Evolutionary conservation across 176 grass and related monocot genomes (phyloP), one percentile per base, ranked within the genome.

Genomic region (Carex parvula): DNA sequence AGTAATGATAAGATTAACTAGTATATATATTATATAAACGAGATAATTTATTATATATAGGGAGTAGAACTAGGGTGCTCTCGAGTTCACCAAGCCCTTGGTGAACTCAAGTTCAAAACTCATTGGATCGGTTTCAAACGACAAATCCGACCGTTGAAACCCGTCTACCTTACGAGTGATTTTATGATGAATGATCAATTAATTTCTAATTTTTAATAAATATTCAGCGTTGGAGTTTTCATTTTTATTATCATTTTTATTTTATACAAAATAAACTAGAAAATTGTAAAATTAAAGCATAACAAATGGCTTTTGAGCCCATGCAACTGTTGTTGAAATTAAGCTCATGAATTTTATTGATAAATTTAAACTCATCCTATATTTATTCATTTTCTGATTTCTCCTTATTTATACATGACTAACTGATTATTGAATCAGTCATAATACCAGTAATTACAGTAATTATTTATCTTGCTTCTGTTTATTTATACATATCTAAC

Each of bases 401-500:
- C 13, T 17, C 55, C 55, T 58, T 58, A 58, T 58, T 44, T 14
- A 15, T 17, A 68, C 30, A 37, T 68, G 30, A 68, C 30, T 37
- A 37, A 68, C 13, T 64, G 24, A 37, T 67, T 68, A 68, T 68
- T 37, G 30, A 68, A 39, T 29, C 21, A 24, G 2, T 8, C 61
- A 64, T 64, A 29, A 62, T 62, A 66, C 1, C 15, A 68, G 30
- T 37, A 33, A 69, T 74, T 21, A n/a, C 35, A 44, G 5, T 53
- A 21, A 75, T 75, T 75, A 15, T 54, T 52, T 16, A 68, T 35
- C 22, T 75, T 75, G 21, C 21, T 29, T 75, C 71, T 75, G 71
- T 54, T 75, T 74, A 48, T 48, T 48, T 48, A 2, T 48, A 48
- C 8, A 48, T 48, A 48, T 48, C 46, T 11, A 48, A 48, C 46